Conservation (phyloP, 805 yeast genomes). For the Monosporozyma solicola region DNA sequence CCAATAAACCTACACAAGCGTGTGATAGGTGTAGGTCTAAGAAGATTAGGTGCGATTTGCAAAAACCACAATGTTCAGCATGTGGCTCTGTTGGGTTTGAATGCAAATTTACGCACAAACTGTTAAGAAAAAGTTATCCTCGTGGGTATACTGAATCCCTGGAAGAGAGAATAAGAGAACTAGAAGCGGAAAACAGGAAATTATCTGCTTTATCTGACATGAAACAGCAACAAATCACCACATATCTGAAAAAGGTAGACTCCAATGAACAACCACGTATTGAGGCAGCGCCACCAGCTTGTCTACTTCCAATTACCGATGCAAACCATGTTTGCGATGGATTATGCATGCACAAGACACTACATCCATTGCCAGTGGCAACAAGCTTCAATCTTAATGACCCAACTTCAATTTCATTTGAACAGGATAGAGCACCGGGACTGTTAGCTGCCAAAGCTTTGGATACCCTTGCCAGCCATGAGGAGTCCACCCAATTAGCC, state of each 20-base stretch:
- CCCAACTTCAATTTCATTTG: constrained; percentile 40
- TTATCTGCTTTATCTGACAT: constrained; percentile 39
- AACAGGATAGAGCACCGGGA: constrained; percentile 66
- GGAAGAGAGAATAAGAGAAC: constrained; percentile 79
- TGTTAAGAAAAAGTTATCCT: constrained; percentile 82
- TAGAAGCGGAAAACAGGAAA: constrained; percentile 72
- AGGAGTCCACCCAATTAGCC: constrained; percentile 41
- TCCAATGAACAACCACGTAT: not conserved
- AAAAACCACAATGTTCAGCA: constrained; percentile 62
- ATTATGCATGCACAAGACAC: constrained; percentile 5
- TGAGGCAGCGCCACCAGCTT: not conserved
- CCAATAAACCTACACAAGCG: not conserved
- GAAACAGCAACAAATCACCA: constrained; percentile 19
- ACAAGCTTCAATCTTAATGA: constrained; percentile 18
- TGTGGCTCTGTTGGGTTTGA: constrained; percentile 81
- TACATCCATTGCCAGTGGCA: constrained; percentile 22
- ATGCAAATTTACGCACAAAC: constrained; percentile 78
- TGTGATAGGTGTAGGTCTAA: constrained; percentile 78
- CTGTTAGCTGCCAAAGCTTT: constrained; percentile 58
- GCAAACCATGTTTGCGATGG: constrained; percentile 11
- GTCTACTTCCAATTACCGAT: not conserved
- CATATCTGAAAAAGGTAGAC: not conserved
- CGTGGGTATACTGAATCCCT: constrained; percentile 86
- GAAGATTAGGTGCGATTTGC: constrained; percentile 68
- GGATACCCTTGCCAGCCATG: constrained; percentile 47